Base-by-base conservation (phyloP, 1,284 basidiomycete genomes). In the Leccinum holopus region DNA sequence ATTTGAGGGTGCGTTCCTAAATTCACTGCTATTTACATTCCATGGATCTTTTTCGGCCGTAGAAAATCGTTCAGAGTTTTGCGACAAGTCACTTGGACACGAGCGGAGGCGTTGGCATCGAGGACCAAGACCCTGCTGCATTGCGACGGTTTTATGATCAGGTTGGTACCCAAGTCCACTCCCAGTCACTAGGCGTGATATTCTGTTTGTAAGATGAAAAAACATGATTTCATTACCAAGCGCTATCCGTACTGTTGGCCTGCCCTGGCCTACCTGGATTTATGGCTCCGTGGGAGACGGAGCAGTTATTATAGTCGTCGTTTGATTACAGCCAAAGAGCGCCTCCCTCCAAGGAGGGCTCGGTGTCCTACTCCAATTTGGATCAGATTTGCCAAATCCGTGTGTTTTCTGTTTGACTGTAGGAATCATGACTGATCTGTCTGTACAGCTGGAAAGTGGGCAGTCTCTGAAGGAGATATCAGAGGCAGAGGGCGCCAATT, bases 261-360 rank as follows among this genome's bases (percentile, higher is more conserved):
- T 2, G 61, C 72, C 2, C 14, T 74, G 10, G 59, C 61, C 11
- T 74, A 74, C 53, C 49, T 69, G 1, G 68, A 64, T 14, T 21
- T 65, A 9, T 67, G 73, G 33, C 47, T 69, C 6, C 30, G 18
- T 10, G 47, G 66, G 9, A 47, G 47, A 54, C 18, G 41, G 10
- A 11, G 54, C 21, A n/a, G 2, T 1, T 2, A 16, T 44, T 5
- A 0, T 49, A 14, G 3, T 44, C n/a, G 41, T 9, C 37, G 37
- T 39, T 5, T 35, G 35, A 35, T 16, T 44, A 5, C 9, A 44
- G 10, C 9, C n/a, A 18, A 18, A 18, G n/a, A 18, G 41, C 12
- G 10, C 10, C 41, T 10, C 5, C 41, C 41, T 47, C n/a, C 10
- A 47, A 3, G 1, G n/a, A 2, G 41, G 39, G 1, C 4, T 11